Conservation (phyloP, 495 filamentous ascomycete genomes). For the Aspergillus steynii region DNA sequence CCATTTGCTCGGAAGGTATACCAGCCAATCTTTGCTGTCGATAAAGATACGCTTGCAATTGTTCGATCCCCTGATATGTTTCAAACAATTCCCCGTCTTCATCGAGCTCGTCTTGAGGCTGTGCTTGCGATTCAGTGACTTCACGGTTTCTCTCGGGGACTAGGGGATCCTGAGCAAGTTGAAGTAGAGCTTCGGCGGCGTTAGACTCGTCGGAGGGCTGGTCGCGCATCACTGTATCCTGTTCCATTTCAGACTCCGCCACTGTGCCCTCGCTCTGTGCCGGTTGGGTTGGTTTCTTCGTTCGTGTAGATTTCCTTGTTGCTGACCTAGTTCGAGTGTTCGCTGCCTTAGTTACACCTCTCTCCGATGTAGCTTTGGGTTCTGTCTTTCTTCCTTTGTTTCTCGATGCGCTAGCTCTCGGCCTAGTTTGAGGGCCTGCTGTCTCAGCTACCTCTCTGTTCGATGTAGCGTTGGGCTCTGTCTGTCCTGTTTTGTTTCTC, state of each 20-base stretch:
- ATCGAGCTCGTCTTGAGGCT: background rate
- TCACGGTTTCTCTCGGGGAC: background rate
- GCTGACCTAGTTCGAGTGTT: too few species aligned
- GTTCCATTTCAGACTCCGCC: background rate
- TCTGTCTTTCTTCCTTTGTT: too few species aligned
- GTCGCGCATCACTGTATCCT: background rate
- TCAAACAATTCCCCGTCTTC: background rate
- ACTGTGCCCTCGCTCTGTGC: background rate
- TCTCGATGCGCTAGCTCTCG: too few species aligned
- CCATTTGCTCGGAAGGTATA: slow-evolving; percentile 25
- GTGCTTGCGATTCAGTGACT: background rate
- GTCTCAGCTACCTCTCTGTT: too few species aligned
- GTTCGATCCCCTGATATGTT: background rate
- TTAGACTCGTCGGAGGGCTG: background rate
- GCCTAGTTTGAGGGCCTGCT: too few species aligned
- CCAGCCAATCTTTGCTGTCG: slow-evolving; percentile 34
- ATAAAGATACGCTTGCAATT: slow-evolving; percentile 34
- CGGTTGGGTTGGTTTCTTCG: background rate
- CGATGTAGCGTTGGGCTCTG: too few species aligned
- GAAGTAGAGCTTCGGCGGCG: background rate
- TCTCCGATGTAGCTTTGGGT: too few species aligned
- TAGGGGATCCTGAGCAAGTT: background rate
- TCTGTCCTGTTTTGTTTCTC: too few species aligned
- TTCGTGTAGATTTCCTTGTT: background rate
- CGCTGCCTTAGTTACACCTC: too few species aligned